Percentiles rank a stretch among this genome's conserved stretches.
phyloP scores from a whole-genome alignment of 768 basidiomycete genomes.

The Rhodotorula taiwanensis region DNA sequence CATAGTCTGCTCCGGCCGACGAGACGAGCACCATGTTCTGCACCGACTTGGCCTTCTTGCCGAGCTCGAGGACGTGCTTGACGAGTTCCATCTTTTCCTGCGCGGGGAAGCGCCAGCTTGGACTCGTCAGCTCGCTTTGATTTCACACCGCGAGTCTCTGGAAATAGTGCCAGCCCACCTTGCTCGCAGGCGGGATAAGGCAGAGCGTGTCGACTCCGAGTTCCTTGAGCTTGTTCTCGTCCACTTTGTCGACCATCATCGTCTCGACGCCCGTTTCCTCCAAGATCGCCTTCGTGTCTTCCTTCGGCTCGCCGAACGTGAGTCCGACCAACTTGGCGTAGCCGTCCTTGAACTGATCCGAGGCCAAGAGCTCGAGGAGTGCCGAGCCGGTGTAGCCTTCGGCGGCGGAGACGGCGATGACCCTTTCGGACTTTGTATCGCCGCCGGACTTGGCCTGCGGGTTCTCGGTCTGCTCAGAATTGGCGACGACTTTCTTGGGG shows the following conservation, averaged over 20 bases:
- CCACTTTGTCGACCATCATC: not conserved
- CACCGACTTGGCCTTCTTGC: constrained; percentile 8
- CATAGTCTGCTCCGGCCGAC: constrained; percentile 7
- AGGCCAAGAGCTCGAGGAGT: constrained; percentile 3
- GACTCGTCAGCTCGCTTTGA: too few relatives aligned
- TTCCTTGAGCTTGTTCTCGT: constrained; percentile 5
- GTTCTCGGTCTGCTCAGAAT: not conserved
- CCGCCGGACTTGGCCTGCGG: too few relatives aligned
- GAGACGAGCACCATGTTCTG: constrained; percentile 11
- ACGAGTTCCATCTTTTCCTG: constrained; percentile 11
- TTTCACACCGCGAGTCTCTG: too few relatives aligned
- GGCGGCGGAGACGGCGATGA: not conserved
- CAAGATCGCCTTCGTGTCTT: not conserved
- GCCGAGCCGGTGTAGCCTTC: constrained; percentile 4
- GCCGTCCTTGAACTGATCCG: not conserved
- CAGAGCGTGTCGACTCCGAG: constrained; percentile 5
- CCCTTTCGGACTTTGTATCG: not conserved
- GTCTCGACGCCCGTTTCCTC: constrained; percentile 5
- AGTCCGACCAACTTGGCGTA: constrained; percentile 12
- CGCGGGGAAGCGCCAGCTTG: not conserved
- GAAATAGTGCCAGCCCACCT: not conserved
- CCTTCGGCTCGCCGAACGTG: constrained; percentile 8
- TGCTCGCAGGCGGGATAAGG: constrained; percentile 4
- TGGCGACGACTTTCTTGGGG: not conserved
- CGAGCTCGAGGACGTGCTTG: constrained; percentile 11